These are phyloP conservation scores for Yamadazyma akitaensis DNA, from an alignment of 805 yeast genomes.

Conservation along the genomic window DNA sequence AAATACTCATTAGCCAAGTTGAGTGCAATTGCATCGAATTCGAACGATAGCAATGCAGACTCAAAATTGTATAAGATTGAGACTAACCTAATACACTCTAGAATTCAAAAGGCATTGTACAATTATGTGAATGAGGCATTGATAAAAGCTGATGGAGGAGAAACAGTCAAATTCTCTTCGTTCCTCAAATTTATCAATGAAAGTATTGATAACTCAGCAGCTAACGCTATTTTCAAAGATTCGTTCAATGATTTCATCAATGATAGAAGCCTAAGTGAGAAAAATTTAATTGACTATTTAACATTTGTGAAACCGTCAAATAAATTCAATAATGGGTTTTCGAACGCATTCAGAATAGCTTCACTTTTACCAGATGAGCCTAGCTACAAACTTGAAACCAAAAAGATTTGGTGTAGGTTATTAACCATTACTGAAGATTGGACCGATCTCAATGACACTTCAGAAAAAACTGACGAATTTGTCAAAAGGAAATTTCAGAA, in stretches of 20 bases:
- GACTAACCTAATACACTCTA: slow-evolving; percentile 43
- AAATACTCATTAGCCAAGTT: slow-evolving; percentile 73
- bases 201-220: slow-evolving; percentile 9
- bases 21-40: slow-evolving; percentile 45
- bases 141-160: slow-evolving; percentile 8
- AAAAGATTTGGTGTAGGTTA: slow-evolving; percentile 56
- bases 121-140: slow-evolving; percentile 12
- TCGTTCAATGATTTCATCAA: slow-evolving; percentile 29
- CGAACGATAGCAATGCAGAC: slow-evolving; percentile 12
- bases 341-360: slow-evolving; percentile 50
- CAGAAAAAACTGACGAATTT: slow-evolving; percentile 40
- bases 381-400: slow-evolving; percentile 19
- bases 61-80: slow-evolving; percentile 45
- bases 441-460: slow-evolving; percentile 34
- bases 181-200: slow-evolving; percentile 19
- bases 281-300: slow-evolving; percentile 51
- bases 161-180: slow-evolving; percentile 10
- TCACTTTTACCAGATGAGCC: slow-evolving; percentile 33
- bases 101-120: slow-evolving; percentile 44
- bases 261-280: slow-evolving; percentile 37
- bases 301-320: slow-evolving; percentile 40
- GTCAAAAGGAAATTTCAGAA: slow-evolving; percentile 36
- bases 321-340: slow-evolving; percentile 20
- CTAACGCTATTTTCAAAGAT: slow-evolving; percentile 17
- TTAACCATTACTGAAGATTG: slow-evolving; percentile 51